Conservation (phyloP, 2,329 filamentous ascomycete species). For the Alternaria panax region DNA sequence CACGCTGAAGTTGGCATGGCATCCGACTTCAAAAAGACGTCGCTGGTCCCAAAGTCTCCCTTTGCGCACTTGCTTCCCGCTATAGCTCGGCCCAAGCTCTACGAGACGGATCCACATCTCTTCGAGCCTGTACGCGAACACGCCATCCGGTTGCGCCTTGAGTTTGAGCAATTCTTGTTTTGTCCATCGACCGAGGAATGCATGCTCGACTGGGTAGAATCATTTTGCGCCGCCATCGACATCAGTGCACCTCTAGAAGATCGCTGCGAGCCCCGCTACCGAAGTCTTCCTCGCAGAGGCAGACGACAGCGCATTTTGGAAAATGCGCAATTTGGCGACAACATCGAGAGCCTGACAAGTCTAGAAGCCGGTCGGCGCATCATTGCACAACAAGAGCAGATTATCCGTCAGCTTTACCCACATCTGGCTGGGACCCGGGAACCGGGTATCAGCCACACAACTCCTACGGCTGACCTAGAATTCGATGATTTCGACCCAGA, state of each 20-base stretch:
- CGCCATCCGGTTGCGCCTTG: conserved; percentile 74
- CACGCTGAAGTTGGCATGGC: conserved; percentile 79
- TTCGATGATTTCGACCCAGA: conserved; percentile 49
- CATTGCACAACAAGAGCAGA: conserved; percentile 58
- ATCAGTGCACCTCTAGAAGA: conserved; percentile 75
- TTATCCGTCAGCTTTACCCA: conserved; percentile 57
- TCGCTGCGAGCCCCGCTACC: conserved; percentile 58
- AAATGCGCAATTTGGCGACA: conserved; percentile 35
- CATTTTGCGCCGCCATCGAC: conserved; percentile 73
- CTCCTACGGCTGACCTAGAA: conserved; percentile 38
- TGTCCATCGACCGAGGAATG: conserved; percentile 70
- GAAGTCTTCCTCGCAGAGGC: conserved; percentile 56
- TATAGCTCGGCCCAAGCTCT: conserved; percentile 50
- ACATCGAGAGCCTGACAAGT: conserved; percentile 43
- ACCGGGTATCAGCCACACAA: conserved; percentile 16
- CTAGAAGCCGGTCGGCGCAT: conserved; percentile 48
- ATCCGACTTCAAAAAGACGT: conserved; percentile 71
- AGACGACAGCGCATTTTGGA: conserved; percentile 49
- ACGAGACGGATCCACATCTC: conserved; percentile 56
- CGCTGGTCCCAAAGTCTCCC: conserved; percentile 53
- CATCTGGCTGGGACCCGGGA: conserved; percentile 42
- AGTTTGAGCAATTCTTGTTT: conserved; percentile 76
- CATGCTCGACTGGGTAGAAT: conserved; percentile 74
- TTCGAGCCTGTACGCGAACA: conserved; percentile 60
- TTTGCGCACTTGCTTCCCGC: conserved; percentile 56